Evolutionary conservation across 139 green algal species (phyloP).

Genomic region (Edaphochlamys debaryana): DNA sequence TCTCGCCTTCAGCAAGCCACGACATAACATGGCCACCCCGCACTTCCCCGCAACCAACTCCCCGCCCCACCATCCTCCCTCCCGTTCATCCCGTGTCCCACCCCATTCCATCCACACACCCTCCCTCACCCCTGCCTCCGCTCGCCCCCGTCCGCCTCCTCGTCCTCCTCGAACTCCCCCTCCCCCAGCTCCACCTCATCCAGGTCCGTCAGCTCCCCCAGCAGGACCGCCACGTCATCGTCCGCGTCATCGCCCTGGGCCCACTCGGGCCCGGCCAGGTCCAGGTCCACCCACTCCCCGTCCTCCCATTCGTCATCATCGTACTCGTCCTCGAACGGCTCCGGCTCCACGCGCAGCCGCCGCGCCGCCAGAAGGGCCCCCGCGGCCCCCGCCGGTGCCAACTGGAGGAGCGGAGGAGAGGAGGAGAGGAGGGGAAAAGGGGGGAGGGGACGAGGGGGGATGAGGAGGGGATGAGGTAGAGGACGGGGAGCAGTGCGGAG

Average conservation of each 20-base stretch:
- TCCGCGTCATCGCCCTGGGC: too few relatives aligned
- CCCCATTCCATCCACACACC: neutral
- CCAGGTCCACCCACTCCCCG: slow-evolving; percentile 39
- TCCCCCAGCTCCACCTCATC: neutral
- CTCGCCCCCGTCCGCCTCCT: neutral
- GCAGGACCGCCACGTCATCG: slow-evolving; percentile 1
- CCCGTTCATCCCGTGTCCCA: neutral
- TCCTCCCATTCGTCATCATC: slow-evolving; percentile 43
- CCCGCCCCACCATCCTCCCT: neutral
- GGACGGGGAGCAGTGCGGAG: too few relatives aligned
- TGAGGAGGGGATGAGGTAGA: too few relatives aligned
- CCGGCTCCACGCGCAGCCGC: slow-evolving; percentile 34
- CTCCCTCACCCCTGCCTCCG: neutral
- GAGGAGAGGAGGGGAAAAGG: too few relatives aligned
- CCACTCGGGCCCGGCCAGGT: too few relatives aligned
- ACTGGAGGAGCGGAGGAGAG: too few relatives aligned
- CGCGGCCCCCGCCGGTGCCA: neutral
- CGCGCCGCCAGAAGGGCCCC: slow-evolving; percentile 12
- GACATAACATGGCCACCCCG: too few relatives aligned
- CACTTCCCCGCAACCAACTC: neutral
- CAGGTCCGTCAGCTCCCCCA: neutral
- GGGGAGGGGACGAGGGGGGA: too few relatives aligned
- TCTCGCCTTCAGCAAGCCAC: too few relatives aligned
- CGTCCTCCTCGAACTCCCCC: neutral
- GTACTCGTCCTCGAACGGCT: slow-evolving; percentile 45